Evolutionary conservation across 2,329 filamentous ascomycete species (phyloP).

Genomic region (Ceratocystis huliohia): DNA sequence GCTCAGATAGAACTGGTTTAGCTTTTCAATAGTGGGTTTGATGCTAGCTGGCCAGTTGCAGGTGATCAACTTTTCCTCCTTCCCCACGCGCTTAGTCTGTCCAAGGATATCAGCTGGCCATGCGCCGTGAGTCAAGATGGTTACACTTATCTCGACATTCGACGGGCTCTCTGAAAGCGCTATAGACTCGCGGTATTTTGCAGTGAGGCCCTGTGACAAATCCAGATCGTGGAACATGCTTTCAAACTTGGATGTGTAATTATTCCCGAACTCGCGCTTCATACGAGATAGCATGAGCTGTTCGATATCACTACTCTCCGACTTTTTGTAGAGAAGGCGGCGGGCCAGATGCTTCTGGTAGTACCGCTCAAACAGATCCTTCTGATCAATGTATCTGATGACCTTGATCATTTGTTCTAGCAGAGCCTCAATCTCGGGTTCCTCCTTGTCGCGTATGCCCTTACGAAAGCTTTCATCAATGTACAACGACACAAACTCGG

Average conservation of each 20-base stretch:
- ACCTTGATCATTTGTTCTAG: slow-evolving; percentile 83
- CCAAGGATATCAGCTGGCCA: slow-evolving; percentile 90
- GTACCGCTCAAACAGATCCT: slow-evolving; percentile 90
- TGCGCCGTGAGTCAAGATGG: slow-evolving; percentile 80
- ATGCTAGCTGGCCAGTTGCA: slow-evolving; percentile 21
- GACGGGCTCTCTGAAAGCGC: slow-evolving; percentile 30
- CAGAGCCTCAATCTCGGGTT: slow-evolving; percentile 67
- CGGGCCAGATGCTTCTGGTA: slow-evolving; percentile 95
- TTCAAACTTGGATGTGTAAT: slow-evolving; percentile 85
- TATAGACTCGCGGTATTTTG: slow-evolving; percentile 42
- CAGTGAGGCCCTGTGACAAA: slow-evolving; percentile 69
- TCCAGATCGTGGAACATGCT: slow-evolving; percentile 97
- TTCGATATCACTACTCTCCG: slow-evolving; percentile 81
- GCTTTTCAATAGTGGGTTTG: slow-evolving; percentile 28
- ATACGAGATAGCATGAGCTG: slow-evolving; percentile 92
- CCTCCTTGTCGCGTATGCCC: slow-evolving; percentile 84
- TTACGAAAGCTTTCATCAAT: slow-evolving; percentile 95
- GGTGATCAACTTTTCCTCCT: slow-evolving; percentile 35
- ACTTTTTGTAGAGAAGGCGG: slow-evolving; percentile 75
- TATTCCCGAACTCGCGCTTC: slow-evolving; percentile 91
- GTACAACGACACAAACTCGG: slow-evolving; percentile 89
- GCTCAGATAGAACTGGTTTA: slow-evolving; percentile 76
- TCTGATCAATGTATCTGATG: slow-evolving; percentile 77
- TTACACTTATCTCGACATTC: slow-evolving; percentile 65
- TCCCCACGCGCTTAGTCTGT: slow-evolving; percentile 27